A percentile compares a stretch with the other conserved stretches of the same genome.
Conservation (phyloP, 108 stramenopile species). For the Cyclotella atomus region DNA sequence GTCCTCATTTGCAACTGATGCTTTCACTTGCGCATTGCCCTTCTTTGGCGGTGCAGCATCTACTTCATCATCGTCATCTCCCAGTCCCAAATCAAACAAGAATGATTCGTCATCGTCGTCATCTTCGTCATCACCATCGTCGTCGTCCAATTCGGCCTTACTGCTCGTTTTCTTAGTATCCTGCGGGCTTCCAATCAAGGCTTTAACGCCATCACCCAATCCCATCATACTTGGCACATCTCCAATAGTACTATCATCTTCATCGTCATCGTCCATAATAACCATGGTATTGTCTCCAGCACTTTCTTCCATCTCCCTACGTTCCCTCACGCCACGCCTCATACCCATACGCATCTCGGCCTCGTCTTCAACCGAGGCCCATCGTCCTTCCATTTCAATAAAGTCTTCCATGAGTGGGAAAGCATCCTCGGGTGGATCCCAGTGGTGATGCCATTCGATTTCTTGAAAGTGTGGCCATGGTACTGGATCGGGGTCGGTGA, state of each 20-base stretch:
- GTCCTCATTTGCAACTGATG: conserved; percentile 8
- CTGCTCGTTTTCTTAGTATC: no score
- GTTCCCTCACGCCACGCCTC: conserved; percentile 67
- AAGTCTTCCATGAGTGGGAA: conserved; percentile 84
- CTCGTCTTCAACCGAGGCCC: conserved; percentile 84
- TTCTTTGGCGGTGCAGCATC: conserved; percentile 27
- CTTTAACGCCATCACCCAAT: conserved; percentile 70
- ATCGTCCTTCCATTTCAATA: conserved; percentile 79
- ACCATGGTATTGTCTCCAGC: conserved; percentile 52
- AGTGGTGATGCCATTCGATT: conserved; percentile 89
- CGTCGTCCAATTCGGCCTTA: conserved; percentile 50
- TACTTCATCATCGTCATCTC: conserved; percentile 64
- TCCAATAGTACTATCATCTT: conserved; percentile 55
- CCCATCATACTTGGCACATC: conserved; percentile 64
- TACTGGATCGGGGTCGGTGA: conserved; percentile 84
- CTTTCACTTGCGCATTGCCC: conserved; percentile 18
- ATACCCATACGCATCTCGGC: conserved; percentile 84
- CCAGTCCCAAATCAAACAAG: conserved; percentile 71
- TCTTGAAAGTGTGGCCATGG: conserved; percentile 94
- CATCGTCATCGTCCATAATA: conserved; percentile 85
- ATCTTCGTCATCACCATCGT: conserved; percentile 50
- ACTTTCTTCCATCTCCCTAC: conserved; percentile 73
- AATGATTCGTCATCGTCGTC: conserved; percentile 68
- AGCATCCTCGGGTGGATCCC: conserved; percentile 85
- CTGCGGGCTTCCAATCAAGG: conserved; percentile 46